Conservation (phyloP, 257 asterid genomes). For the Jasminum sambac region DNA sequence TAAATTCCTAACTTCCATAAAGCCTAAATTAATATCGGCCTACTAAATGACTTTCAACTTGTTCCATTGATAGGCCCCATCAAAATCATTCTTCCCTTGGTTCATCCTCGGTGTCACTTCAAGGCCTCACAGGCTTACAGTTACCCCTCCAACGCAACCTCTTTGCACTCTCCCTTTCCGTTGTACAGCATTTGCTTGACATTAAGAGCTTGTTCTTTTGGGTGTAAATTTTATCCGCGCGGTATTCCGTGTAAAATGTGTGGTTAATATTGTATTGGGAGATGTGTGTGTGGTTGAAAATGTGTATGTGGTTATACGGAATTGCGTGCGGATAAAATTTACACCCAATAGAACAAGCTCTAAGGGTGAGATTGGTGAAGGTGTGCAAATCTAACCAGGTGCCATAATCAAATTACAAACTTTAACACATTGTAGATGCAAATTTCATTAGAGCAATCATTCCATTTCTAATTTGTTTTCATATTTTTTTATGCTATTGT, state of each 20-base stretch:
- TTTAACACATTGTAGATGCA: background rate
- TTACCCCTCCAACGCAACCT: no score
- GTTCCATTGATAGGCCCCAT: background rate
- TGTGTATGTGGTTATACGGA: no score
- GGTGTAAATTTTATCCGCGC: no score
- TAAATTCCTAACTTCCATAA: background rate
- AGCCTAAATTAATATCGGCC: background rate
- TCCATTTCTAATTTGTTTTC: background rate
- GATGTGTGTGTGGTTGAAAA: no score
- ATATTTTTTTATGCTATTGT: background rate
- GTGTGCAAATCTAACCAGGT: background rate
- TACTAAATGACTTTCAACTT: background rate
- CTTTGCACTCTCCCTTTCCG: no score
- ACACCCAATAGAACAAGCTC: no score
- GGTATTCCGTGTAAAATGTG: no score
- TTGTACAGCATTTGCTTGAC: no score
- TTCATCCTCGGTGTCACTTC: background rate
- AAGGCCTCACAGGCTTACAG: background rate
- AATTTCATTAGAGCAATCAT: background rate
- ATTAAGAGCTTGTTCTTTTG: no score
- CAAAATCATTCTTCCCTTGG: background rate
- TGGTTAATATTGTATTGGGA: no score
- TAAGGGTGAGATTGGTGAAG: background rate
- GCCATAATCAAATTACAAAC: background rate
- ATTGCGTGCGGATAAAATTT: no score